Evolutionary conservation across 768 basidiomycete species (phyloP), one percentile per base, ranked within the genome.

Genomic region (Tricholoma bakamatsutake): DNA sequence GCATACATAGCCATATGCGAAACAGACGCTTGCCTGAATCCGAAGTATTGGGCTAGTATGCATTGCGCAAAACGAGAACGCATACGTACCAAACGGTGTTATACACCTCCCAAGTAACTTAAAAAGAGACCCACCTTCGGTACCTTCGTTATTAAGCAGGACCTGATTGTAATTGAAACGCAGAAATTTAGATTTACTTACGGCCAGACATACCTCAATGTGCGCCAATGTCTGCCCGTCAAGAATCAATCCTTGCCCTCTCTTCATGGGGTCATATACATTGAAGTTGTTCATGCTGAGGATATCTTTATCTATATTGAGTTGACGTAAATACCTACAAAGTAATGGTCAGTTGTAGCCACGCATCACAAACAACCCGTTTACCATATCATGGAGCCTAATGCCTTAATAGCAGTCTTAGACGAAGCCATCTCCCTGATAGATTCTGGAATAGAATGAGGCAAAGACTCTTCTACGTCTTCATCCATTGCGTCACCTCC

Each of bases 221-320:
- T 99, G 97, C 13, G 92, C 89, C 52, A 99, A 76, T 0, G 93
- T 95, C 68, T 98, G 94, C 2, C 97, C 97, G 69, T 99, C 95
- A 42, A 99, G 77, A 0, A 90, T 80, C 54, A 98, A 72, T 27
- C 85, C 90, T 65, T 86, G 79, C n/a, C 93, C 94, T 57, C 80
- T 80, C 67, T 88, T 87, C 83, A 98, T 93, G 0, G 97, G 97
- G 69, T 98, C 93, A 65, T 96, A 97, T 37, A 97, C 78, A 62
- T 98, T 95, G 79, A 99, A 99, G 67, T 98, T 98, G 73, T 85
- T 89, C 88, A 97, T 94, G 53, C 86, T 90, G 64, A 99, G 70
- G 54, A 99, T 84, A 60, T 98, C 95, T 66, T 92, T 90, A 73
- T 95, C 96, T 59, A 98, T 93, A 66, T 98, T 98, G 39, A 99